A percentile compares a stretch with the other conserved stretches of the same genome.
Evolutionary conservation across 2,329 filamentous ascomycete species (phyloP).

Genomic region (Colletotrichum scovillei): DNA sequence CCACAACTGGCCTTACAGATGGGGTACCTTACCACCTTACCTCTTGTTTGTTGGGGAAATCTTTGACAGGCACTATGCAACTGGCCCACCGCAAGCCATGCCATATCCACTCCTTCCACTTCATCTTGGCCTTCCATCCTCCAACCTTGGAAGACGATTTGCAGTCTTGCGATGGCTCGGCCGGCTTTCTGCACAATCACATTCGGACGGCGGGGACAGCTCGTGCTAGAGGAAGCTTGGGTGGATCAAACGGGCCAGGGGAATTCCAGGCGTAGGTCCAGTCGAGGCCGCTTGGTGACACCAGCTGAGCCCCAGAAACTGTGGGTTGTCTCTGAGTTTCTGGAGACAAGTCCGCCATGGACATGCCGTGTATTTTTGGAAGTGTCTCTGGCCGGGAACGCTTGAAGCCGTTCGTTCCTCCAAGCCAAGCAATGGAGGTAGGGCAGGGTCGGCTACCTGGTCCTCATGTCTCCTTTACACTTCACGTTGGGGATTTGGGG

Average conservation of each 20-base stretch:
- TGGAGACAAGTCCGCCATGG: background rate
- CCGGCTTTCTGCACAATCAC: background rate
- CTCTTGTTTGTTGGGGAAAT: background rate
- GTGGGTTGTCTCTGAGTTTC: background rate
- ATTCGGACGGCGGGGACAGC: constrained; percentile 18
- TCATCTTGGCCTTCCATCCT: background rate
- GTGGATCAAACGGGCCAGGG: constrained; percentile 12
- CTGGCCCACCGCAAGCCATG: constrained; percentile 8
- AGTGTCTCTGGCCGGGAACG: constrained; percentile 11
- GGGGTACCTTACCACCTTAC: too few relatives aligned
- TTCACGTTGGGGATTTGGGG: constrained; percentile 1
- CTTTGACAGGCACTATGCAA: constrained; percentile 6
- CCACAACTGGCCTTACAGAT: constrained; percentile 16
- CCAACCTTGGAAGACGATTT: background rate
- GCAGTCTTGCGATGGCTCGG: background rate
- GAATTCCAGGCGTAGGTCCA: background rate
- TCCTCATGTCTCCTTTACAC: too few relatives aligned
- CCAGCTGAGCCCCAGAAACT: constrained; percentile 14
- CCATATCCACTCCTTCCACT: constrained; percentile 7
- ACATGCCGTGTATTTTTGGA: constrained; percentile 15
- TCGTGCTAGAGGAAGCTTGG: constrained; percentile 8
- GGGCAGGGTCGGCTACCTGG: background rate
- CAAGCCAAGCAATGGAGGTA: constrained; percentile 7
- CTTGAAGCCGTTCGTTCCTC: constrained; percentile 13
- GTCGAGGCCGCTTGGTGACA: constrained; percentile 18